These are phyloP conservation scores for Coniochaeta prunicola DNA, from an alignment of 2,329 filamentous ascomycete genomes.

Conservation along the genomic window DNA sequence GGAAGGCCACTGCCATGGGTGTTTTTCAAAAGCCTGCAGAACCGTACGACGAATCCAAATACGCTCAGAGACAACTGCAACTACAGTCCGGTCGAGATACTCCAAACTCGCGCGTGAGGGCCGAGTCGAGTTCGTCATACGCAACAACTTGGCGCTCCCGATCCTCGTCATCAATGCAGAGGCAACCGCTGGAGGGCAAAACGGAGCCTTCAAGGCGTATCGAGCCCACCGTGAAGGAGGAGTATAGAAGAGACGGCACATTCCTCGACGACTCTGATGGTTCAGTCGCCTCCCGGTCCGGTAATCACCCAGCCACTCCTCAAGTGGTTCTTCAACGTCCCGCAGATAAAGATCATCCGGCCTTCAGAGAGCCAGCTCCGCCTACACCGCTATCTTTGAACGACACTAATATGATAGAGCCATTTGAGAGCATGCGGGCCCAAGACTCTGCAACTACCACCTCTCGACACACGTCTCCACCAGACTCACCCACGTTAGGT, in stretches of 20 bases:
- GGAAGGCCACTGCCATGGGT: conserved; percentile 68
- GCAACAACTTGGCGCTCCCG: conserved; percentile 32
- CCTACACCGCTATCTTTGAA: conserved; percentile 34
- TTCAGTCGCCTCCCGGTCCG: conserved; percentile 13
- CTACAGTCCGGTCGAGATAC: conserved; percentile 69
- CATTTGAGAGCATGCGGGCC: conserved; percentile 14
- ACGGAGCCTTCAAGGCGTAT: conserved; percentile 16
- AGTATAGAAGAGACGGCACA: conserved; percentile 22
- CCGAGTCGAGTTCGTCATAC: conserved; percentile 35
- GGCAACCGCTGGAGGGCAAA: conserved; percentile 24
- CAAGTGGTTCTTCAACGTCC: conserved; percentile 37
- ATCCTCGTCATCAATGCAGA: conserved; percentile 37
- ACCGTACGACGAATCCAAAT: conserved; percentile 79
- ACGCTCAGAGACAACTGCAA: conserved; percentile 72
- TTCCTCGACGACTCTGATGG: conserved; percentile 38
- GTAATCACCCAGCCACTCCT: conserved; percentile 17
- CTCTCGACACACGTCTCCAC: conserved; percentile 21
- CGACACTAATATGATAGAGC: conserved; percentile 16
- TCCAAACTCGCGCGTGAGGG: conserved; percentile 37
- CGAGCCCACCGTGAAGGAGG: conserved; percentile 23
- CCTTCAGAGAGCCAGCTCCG: conserved; percentile 38
- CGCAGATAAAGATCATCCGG: conserved; percentile 46
- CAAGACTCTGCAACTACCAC: conserved; percentile 9
- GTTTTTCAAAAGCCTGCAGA: conserved; percentile 62
- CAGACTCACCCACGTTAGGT: conserved; percentile 75